Percentiles rank a stretch among this genome's conserved stretches.
Evolutionary conservation across 495 filamentous ascomycete species (phyloP).

Genomic region (Sporormia fimetaria): DNA sequence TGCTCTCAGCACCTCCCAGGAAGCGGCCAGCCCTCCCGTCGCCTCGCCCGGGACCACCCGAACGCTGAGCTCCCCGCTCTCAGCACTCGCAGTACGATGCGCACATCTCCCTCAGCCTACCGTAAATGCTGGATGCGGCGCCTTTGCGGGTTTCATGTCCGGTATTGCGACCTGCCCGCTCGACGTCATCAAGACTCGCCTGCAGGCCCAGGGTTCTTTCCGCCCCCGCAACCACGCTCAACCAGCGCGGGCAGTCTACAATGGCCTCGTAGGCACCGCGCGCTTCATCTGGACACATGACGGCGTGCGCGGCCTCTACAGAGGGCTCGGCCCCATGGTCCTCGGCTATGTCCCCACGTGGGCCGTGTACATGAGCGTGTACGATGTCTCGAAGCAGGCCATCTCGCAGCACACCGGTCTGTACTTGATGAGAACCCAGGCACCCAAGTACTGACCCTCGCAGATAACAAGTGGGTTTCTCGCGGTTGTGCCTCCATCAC

Average conservation of each 20-base stretch:
- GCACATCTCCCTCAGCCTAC: constrained; percentile 41
- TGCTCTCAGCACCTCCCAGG: too few relatives aligned
- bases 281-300: constrained; percentile 75
- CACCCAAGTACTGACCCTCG: constrained; percentile 19
- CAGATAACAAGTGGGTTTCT: constrained; percentile 50
- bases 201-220: constrained; percentile 90
- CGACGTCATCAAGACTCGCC: constrained; percentile 97
- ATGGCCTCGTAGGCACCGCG: constrained; percentile 77
- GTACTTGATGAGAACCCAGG: constrained; percentile 22
- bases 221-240: constrained; percentile 23
- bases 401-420: constrained; percentile 55
- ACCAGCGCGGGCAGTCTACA: constrained; percentile 50
- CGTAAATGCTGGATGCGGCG: constrained; percentile 64
- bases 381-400: constrained; percentile 72
- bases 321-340: constrained; percentile 86
- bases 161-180: constrained; percentile 93
- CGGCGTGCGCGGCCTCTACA: constrained; percentile 81
- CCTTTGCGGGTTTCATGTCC: constrained; percentile 76
- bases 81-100: constrained; percentile 43
- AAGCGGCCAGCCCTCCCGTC: too few relatives aligned
- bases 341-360: constrained; percentile 93
- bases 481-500: constrained; percentile 69
- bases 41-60: constrained; percentile 1
- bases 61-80: constrained; percentile 35
- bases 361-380: constrained; percentile 95